phyloP scores from a whole-genome alignment of 148 eudicot species.

The Rhododendron simsii region DNA sequence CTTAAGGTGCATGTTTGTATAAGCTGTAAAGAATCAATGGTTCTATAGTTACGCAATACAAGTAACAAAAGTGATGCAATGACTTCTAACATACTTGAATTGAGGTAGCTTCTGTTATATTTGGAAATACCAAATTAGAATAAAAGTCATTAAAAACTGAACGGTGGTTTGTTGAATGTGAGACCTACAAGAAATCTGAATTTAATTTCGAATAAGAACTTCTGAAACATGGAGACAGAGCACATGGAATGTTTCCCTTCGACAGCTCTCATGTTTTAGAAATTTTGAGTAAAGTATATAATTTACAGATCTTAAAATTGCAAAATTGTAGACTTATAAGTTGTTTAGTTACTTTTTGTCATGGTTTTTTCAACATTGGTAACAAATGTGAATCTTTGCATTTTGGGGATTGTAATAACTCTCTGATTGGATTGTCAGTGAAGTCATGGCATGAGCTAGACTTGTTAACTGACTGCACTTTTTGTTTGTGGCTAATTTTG shows the following conservation, averaged over 20 bases:
- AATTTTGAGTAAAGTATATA: not conserved
- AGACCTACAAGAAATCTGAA: not conserved
- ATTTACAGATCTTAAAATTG: not conserved
- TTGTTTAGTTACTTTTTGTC: not conserved
- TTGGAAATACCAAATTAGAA: not conserved
- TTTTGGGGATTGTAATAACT: not conserved
- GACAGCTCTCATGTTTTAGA: not conserved
- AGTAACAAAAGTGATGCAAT: not conserved
- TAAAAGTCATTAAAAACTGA: not conserved
- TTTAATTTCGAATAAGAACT: not conserved
- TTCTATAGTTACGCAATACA: not conserved
- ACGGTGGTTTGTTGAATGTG: not conserved
- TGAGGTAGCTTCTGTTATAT: not conserved
- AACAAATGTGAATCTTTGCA: not conserved
- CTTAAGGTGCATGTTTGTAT: not conserved
- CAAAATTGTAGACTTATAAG: not conserved
- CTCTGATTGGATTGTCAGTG: not conserved
- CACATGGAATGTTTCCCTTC: not conserved
- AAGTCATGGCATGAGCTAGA: not conserved
- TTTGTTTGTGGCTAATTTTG: constrained; percentile 5
- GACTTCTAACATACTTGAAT: not conserved
- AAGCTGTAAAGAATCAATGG: not conserved
- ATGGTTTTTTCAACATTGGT: not conserved
- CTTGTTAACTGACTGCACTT: not conserved
- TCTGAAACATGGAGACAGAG: not conserved